Conservation (phyloP, 495 filamentous ascomycete species). For the Aspergillus conjunctus region DNA sequence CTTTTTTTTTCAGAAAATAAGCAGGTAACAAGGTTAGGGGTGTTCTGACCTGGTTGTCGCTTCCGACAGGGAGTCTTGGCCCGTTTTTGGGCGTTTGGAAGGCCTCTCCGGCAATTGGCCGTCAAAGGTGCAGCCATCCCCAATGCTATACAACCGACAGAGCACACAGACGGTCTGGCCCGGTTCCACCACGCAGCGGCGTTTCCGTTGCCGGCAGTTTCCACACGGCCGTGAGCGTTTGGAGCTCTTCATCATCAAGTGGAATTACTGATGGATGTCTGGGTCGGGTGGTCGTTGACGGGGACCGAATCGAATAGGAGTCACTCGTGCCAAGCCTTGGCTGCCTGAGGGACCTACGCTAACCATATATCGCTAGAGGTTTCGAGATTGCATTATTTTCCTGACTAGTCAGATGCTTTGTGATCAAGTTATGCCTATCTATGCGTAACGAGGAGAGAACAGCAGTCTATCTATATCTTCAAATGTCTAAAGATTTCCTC, state of each 20-base stretch:
- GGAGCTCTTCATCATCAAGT: background rate
- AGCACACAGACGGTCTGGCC: slow-evolving; percentile 11
- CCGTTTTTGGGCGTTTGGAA: background rate
- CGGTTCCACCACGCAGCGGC: slow-evolving; percentile 11
- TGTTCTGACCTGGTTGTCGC: background rate
- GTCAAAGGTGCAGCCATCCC: slow-evolving; percentile 9
- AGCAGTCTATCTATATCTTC: no score
- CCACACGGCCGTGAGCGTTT: slow-evolving; percentile 13
- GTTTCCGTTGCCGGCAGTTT: slow-evolving; percentile 13
- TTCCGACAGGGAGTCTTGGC: background rate
- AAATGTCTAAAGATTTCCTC: no score
- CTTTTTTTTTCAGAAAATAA: background rate
- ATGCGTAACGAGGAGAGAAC: no score
- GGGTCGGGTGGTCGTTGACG: no score
- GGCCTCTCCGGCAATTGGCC: slow-evolving; percentile 4
- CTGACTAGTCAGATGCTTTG: no score
- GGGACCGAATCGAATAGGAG: no score
- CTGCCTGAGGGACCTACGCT: no score
- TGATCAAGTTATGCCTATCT: no score
- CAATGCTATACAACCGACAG: slow-evolving; percentile 7
- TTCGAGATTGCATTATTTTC: no score
- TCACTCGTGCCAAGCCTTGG: no score
- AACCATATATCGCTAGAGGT: no score
- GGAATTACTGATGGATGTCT: no score
- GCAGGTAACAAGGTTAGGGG: background rate